These are phyloP conservation scores for Yarrowia sp. DNA, from an alignment of 805 yeast species.

Conservation along the genomic window DNA sequence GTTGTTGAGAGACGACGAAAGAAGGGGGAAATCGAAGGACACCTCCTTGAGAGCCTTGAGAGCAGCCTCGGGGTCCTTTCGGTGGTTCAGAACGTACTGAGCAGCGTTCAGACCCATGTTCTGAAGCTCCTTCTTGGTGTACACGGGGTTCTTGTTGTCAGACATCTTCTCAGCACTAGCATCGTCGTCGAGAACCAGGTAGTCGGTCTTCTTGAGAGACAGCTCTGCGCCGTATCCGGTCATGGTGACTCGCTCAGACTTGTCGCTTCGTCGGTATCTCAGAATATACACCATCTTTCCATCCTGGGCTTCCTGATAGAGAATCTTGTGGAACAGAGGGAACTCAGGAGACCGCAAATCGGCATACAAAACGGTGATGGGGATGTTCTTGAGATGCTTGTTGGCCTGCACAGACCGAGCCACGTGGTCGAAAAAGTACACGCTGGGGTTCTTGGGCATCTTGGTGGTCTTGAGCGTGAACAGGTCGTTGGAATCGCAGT, in stretches of 20 bases:
- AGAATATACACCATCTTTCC: conserved; percentile 78
- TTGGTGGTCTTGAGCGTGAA: conserved; percentile 75
- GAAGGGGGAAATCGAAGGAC: conserved; percentile 63
- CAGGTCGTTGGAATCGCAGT: conserved; percentile 73
- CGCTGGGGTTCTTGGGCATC: conserved; percentile 45
- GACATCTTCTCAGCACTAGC: conserved; percentile 46
- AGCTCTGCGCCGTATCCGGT: conserved; percentile 73
- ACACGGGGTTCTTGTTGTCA: conserved; percentile 17
- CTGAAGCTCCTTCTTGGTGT: conserved; percentile 43
- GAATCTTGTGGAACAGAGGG: conserved; percentile 61
- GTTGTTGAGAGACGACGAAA: conserved; percentile 53
- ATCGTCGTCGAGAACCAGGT: conserved; percentile 69
- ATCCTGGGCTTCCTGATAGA: conserved; percentile 63
- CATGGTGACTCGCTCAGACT: conserved; percentile 43
- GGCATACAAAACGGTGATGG: conserved; percentile 72
- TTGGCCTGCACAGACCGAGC: conserved; percentile 56
- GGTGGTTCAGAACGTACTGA: conserved; percentile 48
- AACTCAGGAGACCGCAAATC: conserved; percentile 61
- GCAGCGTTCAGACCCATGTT: conserved; percentile 49
- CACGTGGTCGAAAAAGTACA: conserved; percentile 61
- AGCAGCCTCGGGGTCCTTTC: conserved; percentile 46
- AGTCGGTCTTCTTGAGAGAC: conserved; percentile 69
- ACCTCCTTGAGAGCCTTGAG: conserved; percentile 53
- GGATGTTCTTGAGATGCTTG: conserved; percentile 50
- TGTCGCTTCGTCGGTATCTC: conserved; percentile 62